A percentile compares a stretch with the other conserved stretches of the same genome.
These are phyloP conservation scores for Eimeria tenella DNA, from an alignment of 169 alveolate genomes.

Conservation along the genomic window DNA sequence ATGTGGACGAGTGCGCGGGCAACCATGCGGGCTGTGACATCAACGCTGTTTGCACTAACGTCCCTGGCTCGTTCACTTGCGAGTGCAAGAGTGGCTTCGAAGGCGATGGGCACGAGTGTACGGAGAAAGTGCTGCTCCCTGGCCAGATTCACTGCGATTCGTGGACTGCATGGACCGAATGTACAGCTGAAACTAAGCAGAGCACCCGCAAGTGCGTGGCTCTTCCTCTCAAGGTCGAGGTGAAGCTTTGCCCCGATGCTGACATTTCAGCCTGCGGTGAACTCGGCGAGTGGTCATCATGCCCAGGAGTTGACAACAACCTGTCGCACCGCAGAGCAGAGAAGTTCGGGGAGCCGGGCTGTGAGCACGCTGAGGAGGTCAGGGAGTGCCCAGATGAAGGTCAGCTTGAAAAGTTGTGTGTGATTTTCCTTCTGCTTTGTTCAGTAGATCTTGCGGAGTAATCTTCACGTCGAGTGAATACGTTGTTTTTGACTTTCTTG, in stretches of 20 bases:
- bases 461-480: background rate
- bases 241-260: background rate
- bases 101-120: conserved; percentile 76
- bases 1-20: conserved; percentile 77
- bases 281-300: conserved; percentile 48
- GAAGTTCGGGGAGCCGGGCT: conserved; percentile 45
- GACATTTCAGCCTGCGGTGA: conserved; percentile 18
- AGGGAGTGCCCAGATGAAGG: conserved; percentile 65
- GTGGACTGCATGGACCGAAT: conserved; percentile 63
- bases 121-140: conserved; percentile 26
- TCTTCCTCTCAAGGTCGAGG: conserved; percentile 39
- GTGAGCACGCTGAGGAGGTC: conserved; percentile 56
- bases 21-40: conserved; percentile 62
- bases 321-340: background rate
- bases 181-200: background rate
- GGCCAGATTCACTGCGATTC: conserved; percentile 42
- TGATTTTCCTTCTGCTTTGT: too few species aligned
- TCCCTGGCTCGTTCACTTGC: conserved; percentile 79
- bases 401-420: background rate
- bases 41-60: conserved; percentile 75
- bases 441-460: background rate
- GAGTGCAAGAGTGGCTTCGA: conserved; percentile 73
- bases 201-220: conserved; percentile 50
- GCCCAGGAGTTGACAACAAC: conserved; percentile 67
- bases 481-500: background rate